Evolutionary conservation across 23 red algal genomes (phyloP), one percentile per base, ranked within the genome.

Genomic region (Gracilaria gracilis): DNA sequence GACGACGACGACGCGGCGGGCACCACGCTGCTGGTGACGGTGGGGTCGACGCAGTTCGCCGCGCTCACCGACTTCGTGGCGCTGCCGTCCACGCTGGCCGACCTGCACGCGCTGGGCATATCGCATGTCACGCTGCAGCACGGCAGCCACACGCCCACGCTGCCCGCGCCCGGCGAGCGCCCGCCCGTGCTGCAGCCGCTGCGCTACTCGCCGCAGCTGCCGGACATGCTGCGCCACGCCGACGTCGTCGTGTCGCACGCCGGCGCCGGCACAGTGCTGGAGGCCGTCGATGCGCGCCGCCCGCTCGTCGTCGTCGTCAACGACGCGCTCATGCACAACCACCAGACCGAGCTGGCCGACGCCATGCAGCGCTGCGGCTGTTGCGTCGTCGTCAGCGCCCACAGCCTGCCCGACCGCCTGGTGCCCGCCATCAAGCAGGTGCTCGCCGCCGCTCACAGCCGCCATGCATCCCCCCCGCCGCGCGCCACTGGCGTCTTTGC

Each of bases 291-390:
- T 16, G 33, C 36, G 20, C 32, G 19, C 47, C 91, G 86, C 42
- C 91, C 61, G 12, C 28, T 95, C 24, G 59, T 98, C 6, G 92
- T 95, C 25, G 96, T 98, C 5, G 75, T 95, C 50, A 98, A 98
- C 80, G 86, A 86, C 57, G 79, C 67, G 9, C 80, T 98, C 2
- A 91, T 94, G 85, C 84, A 98, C 84, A 88, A 98, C 44, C 96
- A 98, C 71, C 96, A 98, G 69, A 79, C 75, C 25, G 96, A 98
- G 79, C 92, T 98, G 8, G 96, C 96, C 17, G 57, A 44, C 51
- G 95, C 94, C 48, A 90, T 96, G 80, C 86, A 78, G 35, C 36
- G 64, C 1, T 53, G 64, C 49, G 82, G 82, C 2, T 90, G 87
- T 8, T 90, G 87, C 40, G 58, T 80, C 42, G 58, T 90, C 0